A percentile compares a stretch with the other conserved stretches of the same genome.
Evolutionary conservation across 2,329 filamentous ascomycete species (phyloP).

Genomic region (Colletotrichum sp.): DNA sequence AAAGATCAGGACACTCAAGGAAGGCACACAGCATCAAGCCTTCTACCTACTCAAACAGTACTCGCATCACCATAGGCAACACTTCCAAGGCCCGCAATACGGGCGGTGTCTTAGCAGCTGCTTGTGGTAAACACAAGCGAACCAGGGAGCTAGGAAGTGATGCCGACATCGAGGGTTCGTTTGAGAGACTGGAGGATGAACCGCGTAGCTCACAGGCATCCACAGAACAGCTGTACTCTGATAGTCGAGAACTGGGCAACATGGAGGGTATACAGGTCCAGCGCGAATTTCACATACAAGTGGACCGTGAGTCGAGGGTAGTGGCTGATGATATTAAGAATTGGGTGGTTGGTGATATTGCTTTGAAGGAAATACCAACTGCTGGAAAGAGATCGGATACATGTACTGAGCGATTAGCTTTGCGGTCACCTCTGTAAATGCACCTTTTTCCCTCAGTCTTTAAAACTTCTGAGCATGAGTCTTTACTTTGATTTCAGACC

Average conservation of each 20-base stretch:
- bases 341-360: neutral
- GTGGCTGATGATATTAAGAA: accelerated
- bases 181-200: neutral
- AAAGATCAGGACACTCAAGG: neutral
- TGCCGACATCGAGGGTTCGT: neutral
- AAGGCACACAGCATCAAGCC: neutral
- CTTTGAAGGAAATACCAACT: too few relatives aligned
- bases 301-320: neutral
- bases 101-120: neutral
- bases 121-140: neutral
- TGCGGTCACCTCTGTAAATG: too few relatives aligned
- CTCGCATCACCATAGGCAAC: neutral
- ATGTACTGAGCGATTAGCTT: too few relatives aligned
- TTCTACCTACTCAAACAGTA: neutral
- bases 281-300: neutral
- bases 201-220: neutral
- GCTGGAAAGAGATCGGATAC: too few relatives aligned
- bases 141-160: neutral
- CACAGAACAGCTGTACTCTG: neutral
- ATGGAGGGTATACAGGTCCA: neutral
- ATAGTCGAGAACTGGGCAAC: neutral
- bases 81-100: neutral
- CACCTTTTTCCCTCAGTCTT: too few relatives aligned
- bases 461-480: too few relatives aligned
- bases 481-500: too few relatives aligned